Evolutionary conservation across 75 land plant species (phyloP), one percentile per base, ranked within the genome.

Genomic region (Pinus tabuliformis): DNA sequence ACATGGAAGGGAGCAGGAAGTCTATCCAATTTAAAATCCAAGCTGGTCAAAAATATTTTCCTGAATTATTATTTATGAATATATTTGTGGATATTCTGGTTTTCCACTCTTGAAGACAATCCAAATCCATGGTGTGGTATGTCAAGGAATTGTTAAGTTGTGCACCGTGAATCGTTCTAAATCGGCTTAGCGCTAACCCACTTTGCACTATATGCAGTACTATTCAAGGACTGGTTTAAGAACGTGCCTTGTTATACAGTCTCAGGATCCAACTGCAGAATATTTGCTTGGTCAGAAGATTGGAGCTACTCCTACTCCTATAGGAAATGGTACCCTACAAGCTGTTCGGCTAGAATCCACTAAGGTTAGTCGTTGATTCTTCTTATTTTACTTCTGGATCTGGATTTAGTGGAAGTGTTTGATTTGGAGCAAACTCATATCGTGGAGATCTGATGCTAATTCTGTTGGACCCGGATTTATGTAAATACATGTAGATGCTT

Each of bases 181-280:
- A 72, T 42, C 74, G 21, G 5, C 16, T 30, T 20, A 26, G 3
- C 9, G 28, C 63, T 57, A 30, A 54, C 28, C 18, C 59, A 73
- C 26, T 78, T 57, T 77, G 74, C 22, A 12, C 49, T 77, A 54
- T 39, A 3, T 82, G 78, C 78, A 95, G 98, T 87, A 89, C 82
- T 95, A 89, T 86, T 96, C 98, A 70, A 88, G 80, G 75, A 57
- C 75, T 14, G 98, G 98, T 56, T 76, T 93, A 56, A 82, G 76
- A 17, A 93, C 98, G 37, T 95, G 98, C 84, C 83, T 95, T 73
- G 92, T 91, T 11, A 61, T 91, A 59, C 96, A 93, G 57, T 86
- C 90, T 6, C 98, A 95, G 76, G 98, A 95, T 77, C 91, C 87
- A 17, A 91, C 96, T 28, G 91, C 90, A 22, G 98, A 93, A 36